phyloP scores from a whole-genome alignment of 805 yeast species.

The Candida maesae region DNA sequence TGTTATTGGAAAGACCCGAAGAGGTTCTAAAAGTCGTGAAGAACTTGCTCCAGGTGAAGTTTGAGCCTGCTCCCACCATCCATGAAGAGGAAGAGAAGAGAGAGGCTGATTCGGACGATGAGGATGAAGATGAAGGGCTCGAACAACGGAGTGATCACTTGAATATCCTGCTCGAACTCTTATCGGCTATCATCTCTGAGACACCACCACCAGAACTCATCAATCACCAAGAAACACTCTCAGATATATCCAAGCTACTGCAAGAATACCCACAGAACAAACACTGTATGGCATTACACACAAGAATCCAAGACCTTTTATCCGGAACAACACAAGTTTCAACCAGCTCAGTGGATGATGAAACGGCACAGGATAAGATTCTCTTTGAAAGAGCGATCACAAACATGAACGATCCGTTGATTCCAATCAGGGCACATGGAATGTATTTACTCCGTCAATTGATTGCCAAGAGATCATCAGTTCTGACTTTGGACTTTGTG shows the following conservation, averaged over 20 bases:
- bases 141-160: conserved; percentile 26
- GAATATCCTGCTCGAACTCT: conserved; percentile 34
- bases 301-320: conserved; percentile 19
- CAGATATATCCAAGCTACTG: conserved; percentile 28
- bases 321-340: conserved; percentile 6
- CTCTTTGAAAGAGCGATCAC: conserved; percentile 56
- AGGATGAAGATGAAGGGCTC: conserved; percentile 24
- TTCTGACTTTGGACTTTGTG: conserved; percentile 49
- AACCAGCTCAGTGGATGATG: conserved; percentile 6
- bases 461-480: conserved; percentile 45
- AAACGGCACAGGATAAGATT: conserved; percentile 31
- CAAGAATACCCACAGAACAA: conserved; percentile 10
- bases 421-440: conserved; percentile 88
- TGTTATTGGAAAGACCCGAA: conserved; percentile 39
- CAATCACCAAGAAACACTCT: conserved; percentile 25
- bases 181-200: conserved; percentile 35
- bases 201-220: conserved; percentile 21
- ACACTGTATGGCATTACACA: conserved; percentile 15
- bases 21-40: conserved; percentile 52
- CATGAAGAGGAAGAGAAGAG: conserved; percentile 4
- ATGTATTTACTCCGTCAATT: conserved; percentile 58
- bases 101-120: conserved; percentile 40
- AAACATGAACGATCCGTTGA: conserved; percentile 69
- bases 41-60: conserved; percentile 33
- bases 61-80: conserved; percentile 15